Evolutionary conservation across 495 filamentous ascomycete genomes (phyloP).

Genomic region (Penicillium ochrochloron): DNA sequence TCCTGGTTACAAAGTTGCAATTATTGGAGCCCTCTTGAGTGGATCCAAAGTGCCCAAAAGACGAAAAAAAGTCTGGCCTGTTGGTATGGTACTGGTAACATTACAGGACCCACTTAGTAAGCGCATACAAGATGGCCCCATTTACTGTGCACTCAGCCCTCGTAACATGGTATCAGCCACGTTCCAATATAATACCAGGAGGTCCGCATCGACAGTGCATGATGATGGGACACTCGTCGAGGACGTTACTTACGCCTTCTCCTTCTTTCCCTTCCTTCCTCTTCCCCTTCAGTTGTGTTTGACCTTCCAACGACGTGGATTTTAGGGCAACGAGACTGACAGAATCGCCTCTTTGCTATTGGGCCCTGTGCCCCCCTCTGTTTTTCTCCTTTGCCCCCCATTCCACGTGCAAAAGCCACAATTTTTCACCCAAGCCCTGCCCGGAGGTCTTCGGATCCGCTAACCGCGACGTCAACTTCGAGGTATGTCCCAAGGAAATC

Average conservation of each 20-base stretch:
- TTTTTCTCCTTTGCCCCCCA: conserved; percentile 21
- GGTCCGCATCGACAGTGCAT: conserved; percentile 14
- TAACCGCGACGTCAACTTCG: conserved; percentile 17
- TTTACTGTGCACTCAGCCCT: neutral
- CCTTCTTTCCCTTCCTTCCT: conserved; percentile 12
- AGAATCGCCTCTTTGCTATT: conserved; percentile 14
- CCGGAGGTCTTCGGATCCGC: conserved; percentile 35
- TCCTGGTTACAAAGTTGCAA: neutral
- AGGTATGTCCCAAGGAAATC: conserved; percentile 25
- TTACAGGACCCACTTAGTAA: conserved; percentile 8
- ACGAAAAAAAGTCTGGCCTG: conserved; percentile 15
- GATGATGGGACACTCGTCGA: conserved; percentile 19
- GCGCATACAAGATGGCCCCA: too few relatives aligned
- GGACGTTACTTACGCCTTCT: conserved; percentile 10
- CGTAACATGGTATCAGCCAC: neutral
- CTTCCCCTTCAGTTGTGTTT: neutral
- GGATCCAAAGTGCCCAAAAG: neutral
- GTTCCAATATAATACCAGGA: conserved; percentile 30
- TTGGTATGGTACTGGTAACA: conserved; percentile 8
- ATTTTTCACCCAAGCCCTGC: conserved; percentile 19
- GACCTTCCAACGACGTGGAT: conserved; percentile 3
- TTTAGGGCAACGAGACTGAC: neutral
- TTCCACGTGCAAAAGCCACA: conserved; percentile 36
- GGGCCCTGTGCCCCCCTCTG: conserved; percentile 16
- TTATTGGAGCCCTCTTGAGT: neutral